Evolutionary conservation across 1,284 basidiomycete genomes (phyloP).

Genomic region (Taiwanofungus camphoratus): DNA sequence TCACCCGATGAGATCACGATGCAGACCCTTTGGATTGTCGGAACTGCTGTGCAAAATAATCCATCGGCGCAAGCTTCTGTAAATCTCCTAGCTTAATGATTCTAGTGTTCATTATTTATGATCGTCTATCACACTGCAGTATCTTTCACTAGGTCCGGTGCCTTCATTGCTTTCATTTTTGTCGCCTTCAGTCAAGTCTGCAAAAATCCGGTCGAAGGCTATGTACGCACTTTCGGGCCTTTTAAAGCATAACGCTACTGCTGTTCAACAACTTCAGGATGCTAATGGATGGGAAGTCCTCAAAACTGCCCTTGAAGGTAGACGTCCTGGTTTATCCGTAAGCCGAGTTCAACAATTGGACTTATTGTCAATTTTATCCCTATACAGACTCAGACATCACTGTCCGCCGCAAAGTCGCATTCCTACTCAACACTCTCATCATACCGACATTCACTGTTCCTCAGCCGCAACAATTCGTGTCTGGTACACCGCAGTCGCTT

Average conservation of each 20-base stretch:
- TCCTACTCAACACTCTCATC: slow-evolving; percentile 78
- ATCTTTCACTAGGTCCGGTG: slow-evolving; percentile 67
- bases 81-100: slow-evolving; percentile 27
- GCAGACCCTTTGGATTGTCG: slow-evolving; percentile 86
- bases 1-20: slow-evolving; percentile 61
- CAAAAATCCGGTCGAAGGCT: slow-evolving; percentile 70
- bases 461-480: slow-evolving; percentile 15
- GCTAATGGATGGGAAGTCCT: slow-evolving; percentile 71
- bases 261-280: slow-evolving; percentile 54
- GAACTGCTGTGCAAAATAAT: slow-evolving; percentile 95
- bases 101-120: neutral
- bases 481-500: slow-evolving; percentile 3
- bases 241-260: slow-evolving; percentile 76
- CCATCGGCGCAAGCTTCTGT: slow-evolving; percentile 85
- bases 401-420: slow-evolving; percentile 81
- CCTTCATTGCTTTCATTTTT: slow-evolving; percentile 63
- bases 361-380: slow-evolving; percentile 3
- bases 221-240: slow-evolving; percentile 85
- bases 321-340: neutral
- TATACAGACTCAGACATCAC: slow-evolving; percentile 66
- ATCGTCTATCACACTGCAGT: slow-evolving; percentile 38
- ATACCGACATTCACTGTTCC: slow-evolving; percentile 39
- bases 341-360: slow-evolving; percentile 5
- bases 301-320: slow-evolving; percentile 57
- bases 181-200: slow-evolving; percentile 41